Evolutionary conservation across 2,329 filamentous ascomycete genomes (phyloP).

Genomic region (Colletotrichum sp.): DNA sequence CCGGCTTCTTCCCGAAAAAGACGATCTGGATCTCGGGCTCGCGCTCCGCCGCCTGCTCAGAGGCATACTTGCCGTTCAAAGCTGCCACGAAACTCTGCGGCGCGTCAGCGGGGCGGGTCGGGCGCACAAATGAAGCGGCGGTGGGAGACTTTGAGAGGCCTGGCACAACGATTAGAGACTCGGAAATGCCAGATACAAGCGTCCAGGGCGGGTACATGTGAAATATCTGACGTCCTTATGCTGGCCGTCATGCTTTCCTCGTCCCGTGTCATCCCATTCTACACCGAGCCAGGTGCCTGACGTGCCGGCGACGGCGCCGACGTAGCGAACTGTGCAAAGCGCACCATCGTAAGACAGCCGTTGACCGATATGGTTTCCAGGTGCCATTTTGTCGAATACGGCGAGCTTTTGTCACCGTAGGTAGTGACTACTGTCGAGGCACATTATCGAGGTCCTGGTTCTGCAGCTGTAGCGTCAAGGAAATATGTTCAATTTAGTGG

Average conservation of each 20-base stretch:
- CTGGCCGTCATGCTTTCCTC: conserved; percentile 90
- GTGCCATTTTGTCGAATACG: conserved; percentile 37
- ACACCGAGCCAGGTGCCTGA: conserved; percentile 87
- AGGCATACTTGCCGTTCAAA: conserved; percentile 82
- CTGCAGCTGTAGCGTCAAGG: background rate
- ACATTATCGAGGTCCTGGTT: background rate
- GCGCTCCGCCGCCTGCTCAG: conserved; percentile 47
- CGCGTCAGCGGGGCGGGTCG: conserved; percentile 71
- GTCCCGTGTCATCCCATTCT: conserved; percentile 89
- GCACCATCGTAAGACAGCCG: conserved; percentile 80
- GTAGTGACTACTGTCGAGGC: background rate
- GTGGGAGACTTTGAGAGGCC: conserved; percentile 69
- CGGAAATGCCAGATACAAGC: background rate
- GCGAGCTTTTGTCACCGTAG: background rate
- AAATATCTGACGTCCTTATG: conserved; percentile 85
- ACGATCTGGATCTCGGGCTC: conserved; percentile 54
- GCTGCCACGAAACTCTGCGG: conserved; percentile 80
- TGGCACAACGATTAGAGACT: conserved; percentile 29
- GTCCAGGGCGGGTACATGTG: conserved; percentile 61
- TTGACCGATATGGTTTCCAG: conserved; percentile 63
- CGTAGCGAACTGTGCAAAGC: conserved; percentile 84
- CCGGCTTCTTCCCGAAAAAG: conserved; percentile 77
- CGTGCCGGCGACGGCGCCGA: conserved; percentile 78
- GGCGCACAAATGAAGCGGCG: conserved; percentile 86
- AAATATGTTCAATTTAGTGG: background rate